Evolutionary conservation across 129 eudicot species (phyloP).

Genomic region (Flaveria trinervia): DNA sequence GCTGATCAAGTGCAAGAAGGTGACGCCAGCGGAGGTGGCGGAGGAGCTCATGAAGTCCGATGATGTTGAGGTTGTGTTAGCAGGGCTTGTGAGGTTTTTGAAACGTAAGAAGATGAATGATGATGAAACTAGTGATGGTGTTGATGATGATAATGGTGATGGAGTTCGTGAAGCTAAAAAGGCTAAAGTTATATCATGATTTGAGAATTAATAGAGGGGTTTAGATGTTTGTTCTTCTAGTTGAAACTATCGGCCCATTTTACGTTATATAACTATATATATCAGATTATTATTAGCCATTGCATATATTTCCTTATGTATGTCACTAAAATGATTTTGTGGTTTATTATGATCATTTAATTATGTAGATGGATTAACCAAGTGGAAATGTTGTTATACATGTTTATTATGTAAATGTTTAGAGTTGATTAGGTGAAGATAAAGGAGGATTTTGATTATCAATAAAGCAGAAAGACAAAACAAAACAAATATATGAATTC

Average conservation of each 20-base stretch:
- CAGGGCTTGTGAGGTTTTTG: conserved; percentile 43
- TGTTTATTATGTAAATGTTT: too few species aligned
- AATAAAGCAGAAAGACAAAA: too few species aligned
- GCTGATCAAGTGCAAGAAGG: conserved; percentile 37
- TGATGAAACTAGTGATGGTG: conserved; percentile 25
- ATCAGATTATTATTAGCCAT: background rate
- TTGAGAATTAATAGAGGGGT: too few species aligned
- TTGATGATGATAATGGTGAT: conserved; percentile 3
- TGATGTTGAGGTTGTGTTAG: conserved; percentile 46
- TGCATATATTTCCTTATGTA: too few species aligned
- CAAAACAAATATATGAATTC: too few species aligned
- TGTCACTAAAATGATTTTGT: background rate
- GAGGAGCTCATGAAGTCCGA: conserved; percentile 68
- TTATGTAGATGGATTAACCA: too few species aligned
- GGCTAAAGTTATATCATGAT: conserved; percentile 17
- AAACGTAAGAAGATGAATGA: conserved; percentile 41
- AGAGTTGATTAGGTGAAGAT: too few species aligned
- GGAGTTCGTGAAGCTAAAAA: conserved; percentile 21
- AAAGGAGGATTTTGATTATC: too few species aligned
- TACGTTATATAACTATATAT: too few species aligned
- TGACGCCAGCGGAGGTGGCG: conserved; percentile 74
- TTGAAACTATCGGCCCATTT: too few species aligned
- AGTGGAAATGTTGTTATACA: too few species aligned
- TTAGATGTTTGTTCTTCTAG: background rate
- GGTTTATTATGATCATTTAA: background rate